phyloP scores from a whole-genome alignment of 768 basidiomycete genomes.

The Trametes sanguinea region DNA sequence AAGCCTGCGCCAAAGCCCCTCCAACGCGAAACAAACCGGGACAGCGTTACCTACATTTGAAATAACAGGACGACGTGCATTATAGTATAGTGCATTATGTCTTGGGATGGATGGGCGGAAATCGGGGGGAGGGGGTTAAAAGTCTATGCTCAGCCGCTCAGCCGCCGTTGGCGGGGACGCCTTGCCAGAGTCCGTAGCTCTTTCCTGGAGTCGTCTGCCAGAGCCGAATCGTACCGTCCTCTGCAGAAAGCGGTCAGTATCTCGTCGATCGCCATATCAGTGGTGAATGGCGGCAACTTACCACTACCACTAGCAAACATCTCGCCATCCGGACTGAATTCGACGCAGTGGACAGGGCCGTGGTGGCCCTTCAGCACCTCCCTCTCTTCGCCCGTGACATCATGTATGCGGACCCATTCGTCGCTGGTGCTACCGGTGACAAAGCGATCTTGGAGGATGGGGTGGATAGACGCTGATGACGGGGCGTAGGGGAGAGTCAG shows the following conservation, averaged over 20 bases:
- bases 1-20: slow-evolving; percentile 16
- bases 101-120: neutral
- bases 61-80: slow-evolving; percentile 20
- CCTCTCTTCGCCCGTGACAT: slow-evolving; percentile 84
- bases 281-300: slow-evolving; percentile 42
- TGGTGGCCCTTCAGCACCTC: slow-evolving; percentile 97
- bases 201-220: slow-evolving; percentile 98
- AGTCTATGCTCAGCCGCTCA: slow-evolving; percentile 38
- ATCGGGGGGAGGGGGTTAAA: neutral
- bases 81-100: slow-evolving; percentile 25
- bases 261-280: neutral
- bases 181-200: slow-evolving; percentile 90
- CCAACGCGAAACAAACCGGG: slow-evolving; percentile 12
- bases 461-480: slow-evolving; percentile 95
- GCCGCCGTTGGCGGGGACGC: slow-evolving; percentile 46
- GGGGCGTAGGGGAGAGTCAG: slow-evolving; percentile 82
- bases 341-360: slow-evolving; percentile 93
- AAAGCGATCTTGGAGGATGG: slow-evolving; percentile 83
- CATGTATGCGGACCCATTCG: slow-evolving; percentile 96
- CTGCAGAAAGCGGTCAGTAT: slow-evolving; percentile 38
- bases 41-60: slow-evolving; percentile 16
- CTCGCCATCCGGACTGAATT: slow-evolving; percentile 95
- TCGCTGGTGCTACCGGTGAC: slow-evolving; percentile 88
- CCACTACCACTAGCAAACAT: slow-evolving; percentile 97
- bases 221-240: slow-evolving; percentile 93